Percentiles rank a stretch among this genome's conserved stretches.
Conservation (phyloP, 345 rosid genomes). For the Hypericum androsaemum region DNA sequence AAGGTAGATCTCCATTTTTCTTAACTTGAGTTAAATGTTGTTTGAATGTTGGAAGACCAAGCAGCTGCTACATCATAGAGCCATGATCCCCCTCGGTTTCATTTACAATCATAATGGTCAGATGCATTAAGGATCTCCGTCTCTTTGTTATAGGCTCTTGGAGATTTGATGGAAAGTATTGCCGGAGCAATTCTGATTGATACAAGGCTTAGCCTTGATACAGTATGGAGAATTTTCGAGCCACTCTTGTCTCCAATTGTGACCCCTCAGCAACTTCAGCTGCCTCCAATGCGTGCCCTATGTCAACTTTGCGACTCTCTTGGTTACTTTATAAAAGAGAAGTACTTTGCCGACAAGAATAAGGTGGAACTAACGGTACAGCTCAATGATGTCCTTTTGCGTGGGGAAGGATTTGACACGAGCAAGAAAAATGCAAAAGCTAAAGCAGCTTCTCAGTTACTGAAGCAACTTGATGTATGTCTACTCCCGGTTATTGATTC, state of each 20-base stretch:
- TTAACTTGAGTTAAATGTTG: not conserved
- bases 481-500: slow-evolving; percentile 6
- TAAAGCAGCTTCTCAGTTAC: slow-evolving; percentile 64
- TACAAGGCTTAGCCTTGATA: slow-evolving; percentile 51
- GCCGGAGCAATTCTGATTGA: slow-evolving; percentile 79
- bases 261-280: slow-evolving; percentile 70
- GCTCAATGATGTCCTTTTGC: slow-evolving; percentile 51
- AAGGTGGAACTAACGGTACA: slow-evolving; percentile 52
- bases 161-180: slow-evolving; percentile 82
- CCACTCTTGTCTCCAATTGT: slow-evolving; percentile 72
- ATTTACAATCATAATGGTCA: not conserved
- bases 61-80: too few species aligned
- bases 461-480: slow-evolving; percentile 73
- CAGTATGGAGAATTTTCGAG: slow-evolving; percentile 68
- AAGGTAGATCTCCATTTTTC: slow-evolving; percentile 35
- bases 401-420: slow-evolving; percentile 52
- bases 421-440: slow-evolving; percentile 62
- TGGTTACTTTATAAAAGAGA: slow-evolving; percentile 50
- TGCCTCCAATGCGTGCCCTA: slow-evolving; percentile 68
- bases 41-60: not conserved
- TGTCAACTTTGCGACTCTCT: slow-evolving; percentile 64
- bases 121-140: slow-evolving; percentile 2
- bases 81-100: not conserved
- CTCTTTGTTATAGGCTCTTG: slow-evolving; percentile 53
- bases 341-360: slow-evolving; percentile 36